These are phyloP conservation scores for Trichoderma polysporum DNA, from an alignment of 2,329 filamentous ascomycete genomes.

Conservation along the genomic window DNA sequence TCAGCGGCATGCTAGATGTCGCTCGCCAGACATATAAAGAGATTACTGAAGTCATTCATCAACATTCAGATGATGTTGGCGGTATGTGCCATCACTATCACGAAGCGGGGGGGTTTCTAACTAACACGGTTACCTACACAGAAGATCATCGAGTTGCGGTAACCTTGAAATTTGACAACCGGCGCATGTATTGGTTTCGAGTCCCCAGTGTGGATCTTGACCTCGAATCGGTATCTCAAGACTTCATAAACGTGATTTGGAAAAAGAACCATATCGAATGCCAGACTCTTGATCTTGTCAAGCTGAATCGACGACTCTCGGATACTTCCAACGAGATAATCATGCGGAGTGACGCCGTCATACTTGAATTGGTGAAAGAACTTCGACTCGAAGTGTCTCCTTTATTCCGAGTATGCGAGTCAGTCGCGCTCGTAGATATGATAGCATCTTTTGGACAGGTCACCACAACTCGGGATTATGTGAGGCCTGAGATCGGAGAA, in stretches of 20 bases:
- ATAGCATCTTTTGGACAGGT: constrained; percentile 73
- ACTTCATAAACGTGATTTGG: constrained; percentile 71
- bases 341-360: constrained; percentile 73
- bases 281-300: constrained; percentile 80
- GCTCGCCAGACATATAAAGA: constrained; percentile 89
- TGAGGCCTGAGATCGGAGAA: constrained; percentile 66
- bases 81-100: constrained; percentile 43
- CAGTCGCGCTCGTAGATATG: constrained; percentile 86
- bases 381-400: constrained; percentile 69
- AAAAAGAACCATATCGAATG: constrained; percentile 81
- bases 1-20: constrained; percentile 84
- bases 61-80: constrained; percentile 66
- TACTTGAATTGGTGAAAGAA: constrained; percentile 69
- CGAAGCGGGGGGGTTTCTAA: neutral
- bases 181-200: constrained; percentile 76
- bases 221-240: constrained; percentile 53
- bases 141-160: constrained; percentile 53
- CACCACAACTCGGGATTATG: constrained; percentile 59
- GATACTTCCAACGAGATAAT: constrained; percentile 84
- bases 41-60: constrained; percentile 72
- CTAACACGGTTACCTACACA: neutral
- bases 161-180: constrained; percentile 72
- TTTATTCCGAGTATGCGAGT: constrained; percentile 83
- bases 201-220: constrained; percentile 64
- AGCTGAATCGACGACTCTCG: constrained; percentile 73